Evolutionary conservation across 2,329 filamentous ascomycete species (phyloP).

Genomic region (Triangularia setosa): DNA sequence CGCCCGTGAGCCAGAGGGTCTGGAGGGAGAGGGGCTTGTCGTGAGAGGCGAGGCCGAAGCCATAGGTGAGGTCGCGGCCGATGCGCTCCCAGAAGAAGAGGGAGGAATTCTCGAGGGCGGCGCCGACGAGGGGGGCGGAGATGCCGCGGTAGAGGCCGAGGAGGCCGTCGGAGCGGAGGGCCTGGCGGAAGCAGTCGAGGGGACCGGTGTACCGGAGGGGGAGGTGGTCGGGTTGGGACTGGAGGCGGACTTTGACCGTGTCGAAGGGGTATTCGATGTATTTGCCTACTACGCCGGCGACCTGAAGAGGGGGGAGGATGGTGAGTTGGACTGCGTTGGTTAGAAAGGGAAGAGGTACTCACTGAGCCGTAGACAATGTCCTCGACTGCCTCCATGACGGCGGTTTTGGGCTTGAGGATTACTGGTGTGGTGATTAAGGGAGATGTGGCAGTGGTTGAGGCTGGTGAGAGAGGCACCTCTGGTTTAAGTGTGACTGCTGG

Average conservation of each 20-base stretch:
- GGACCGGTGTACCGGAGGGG: slow-evolving; percentile 82
- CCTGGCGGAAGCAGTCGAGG: slow-evolving; percentile 89
- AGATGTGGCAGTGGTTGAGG: neutral
- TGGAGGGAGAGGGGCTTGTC: slow-evolving; percentile 66
- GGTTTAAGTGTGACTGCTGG: slow-evolving; percentile 20
- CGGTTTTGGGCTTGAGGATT: slow-evolving; percentile 34
- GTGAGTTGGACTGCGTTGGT: neutral
- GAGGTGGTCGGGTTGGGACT: slow-evolving; percentile 85
- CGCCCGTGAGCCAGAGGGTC: slow-evolving; percentile 75
- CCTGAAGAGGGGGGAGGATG: slow-evolving; percentile 39
- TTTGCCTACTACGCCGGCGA: slow-evolving; percentile 85
- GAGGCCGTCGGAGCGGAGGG: slow-evolving; percentile 73
- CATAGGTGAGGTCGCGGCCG: slow-evolving; percentile 62
- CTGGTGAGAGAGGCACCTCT: slow-evolving; percentile 12
- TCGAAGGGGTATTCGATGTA: slow-evolving; percentile 99
- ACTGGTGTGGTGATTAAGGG: slow-evolving; percentile 4
- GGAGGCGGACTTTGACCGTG: slow-evolving; percentile 93
- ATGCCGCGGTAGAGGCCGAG: slow-evolving; percentile 86
- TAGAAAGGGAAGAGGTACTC: slow-evolving; percentile 33
- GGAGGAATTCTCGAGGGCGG: slow-evolving; percentile 86
- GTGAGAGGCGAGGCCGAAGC: slow-evolving; percentile 44
- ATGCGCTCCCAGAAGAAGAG: slow-evolving; percentile 88
- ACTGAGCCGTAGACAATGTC: slow-evolving; percentile 87
- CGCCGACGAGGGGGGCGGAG: slow-evolving; percentile 83
- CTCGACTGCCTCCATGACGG: slow-evolving; percentile 66